Evolutionary conservation across 495 filamentous ascomycete genomes (phyloP).

Genomic region (Neurospora sublineolata): DNA sequence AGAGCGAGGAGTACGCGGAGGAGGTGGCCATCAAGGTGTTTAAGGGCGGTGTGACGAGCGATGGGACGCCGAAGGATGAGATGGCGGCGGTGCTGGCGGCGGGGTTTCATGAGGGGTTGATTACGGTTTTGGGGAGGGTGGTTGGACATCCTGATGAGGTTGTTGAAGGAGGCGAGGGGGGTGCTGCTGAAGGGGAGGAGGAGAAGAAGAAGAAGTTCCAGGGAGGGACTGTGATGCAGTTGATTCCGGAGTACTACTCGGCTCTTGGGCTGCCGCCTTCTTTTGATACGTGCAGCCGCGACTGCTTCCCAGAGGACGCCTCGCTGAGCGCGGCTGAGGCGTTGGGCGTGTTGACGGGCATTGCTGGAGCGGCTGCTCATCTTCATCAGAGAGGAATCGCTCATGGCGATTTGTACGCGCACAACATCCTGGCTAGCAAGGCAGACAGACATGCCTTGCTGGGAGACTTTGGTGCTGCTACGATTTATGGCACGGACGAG

Average conservation of each 20-base stretch:
- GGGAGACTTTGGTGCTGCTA: slow-evolving; percentile 34
- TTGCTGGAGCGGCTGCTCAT: slow-evolving; percentile 28
- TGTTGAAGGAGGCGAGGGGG: not conserved
- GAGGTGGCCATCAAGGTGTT: slow-evolving; percentile 38
- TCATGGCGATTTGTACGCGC: slow-evolving; percentile 34
- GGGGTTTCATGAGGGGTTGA: slow-evolving; percentile 33
- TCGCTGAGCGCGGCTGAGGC: slow-evolving; percentile 17
- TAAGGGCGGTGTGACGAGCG: slow-evolving; percentile 25
- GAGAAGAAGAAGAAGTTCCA: slow-evolving; percentile 7
- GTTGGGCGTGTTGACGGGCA: slow-evolving; percentile 23
- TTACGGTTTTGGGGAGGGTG: slow-evolving; percentile 31
- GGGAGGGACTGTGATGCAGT: slow-evolving; percentile 30
- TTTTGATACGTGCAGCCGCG: slow-evolving; percentile 24
- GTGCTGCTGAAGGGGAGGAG: not conserved
- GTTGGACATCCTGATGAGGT: slow-evolving; percentile 26
- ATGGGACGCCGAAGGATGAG: slow-evolving; percentile 33
- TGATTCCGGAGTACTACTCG: slow-evolving; percentile 18
- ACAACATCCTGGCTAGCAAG: slow-evolving; percentile 31
- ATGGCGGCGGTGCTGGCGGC: slow-evolving; percentile 31
- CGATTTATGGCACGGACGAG: slow-evolving; percentile 23
- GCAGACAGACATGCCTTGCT: slow-evolving; percentile 29
- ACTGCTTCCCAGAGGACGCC: slow-evolving; percentile 23
- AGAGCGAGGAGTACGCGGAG: slow-evolving; percentile 14
- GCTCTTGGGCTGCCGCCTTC: slow-evolving; percentile 20
- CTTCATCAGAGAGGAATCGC: slow-evolving; percentile 30